These are phyloP conservation scores for Gracilaria caudata DNA, from an alignment of 23 red algal genomes.

Conservation along the genomic window DNA sequence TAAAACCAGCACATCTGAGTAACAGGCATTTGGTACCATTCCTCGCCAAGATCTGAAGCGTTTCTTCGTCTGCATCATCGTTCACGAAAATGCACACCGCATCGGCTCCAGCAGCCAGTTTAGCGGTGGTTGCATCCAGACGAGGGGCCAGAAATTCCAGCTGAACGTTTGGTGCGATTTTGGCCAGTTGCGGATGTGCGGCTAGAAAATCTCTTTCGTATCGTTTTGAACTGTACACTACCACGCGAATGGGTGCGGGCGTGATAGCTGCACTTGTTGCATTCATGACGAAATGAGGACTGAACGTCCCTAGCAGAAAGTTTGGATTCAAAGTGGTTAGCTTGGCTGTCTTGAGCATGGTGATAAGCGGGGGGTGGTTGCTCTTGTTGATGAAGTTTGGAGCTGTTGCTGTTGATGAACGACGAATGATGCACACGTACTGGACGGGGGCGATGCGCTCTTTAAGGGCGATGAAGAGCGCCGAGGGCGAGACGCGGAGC, in stretches of 20 bases:
- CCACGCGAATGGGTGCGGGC: constrained; percentile 15
- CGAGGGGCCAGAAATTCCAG: constrained; percentile 50
- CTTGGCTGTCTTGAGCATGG: background rate
- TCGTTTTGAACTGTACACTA: constrained; percentile 57
- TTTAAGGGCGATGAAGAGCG: background rate
- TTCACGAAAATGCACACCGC: constrained; percentile 75
- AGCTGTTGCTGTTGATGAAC: background rate
- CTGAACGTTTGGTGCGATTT: constrained; percentile 29
- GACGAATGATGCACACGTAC: background rate
- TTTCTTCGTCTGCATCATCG: constrained; percentile 34
- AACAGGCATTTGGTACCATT: constrained; percentile 42
- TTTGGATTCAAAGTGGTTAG: constrained; percentile 10
- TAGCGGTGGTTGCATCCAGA: constrained; percentile 37
- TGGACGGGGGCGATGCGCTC: background rate
- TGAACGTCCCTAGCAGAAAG: constrained; percentile 7
- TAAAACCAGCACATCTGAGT: constrained; percentile 83
- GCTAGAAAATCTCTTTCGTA: constrained; percentile 59
- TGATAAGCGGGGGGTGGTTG: background rate
- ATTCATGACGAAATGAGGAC: constrained; percentile 29
- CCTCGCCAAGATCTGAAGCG: constrained; percentile 24
- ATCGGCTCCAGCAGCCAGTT: constrained; percentile 41
- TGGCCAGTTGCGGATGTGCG: constrained; percentile 4
- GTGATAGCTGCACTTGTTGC: background rate
- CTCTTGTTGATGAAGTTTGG: background rate
- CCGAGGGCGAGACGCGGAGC: too few species aligned